Evolutionary conservation across 257 asterid species (phyloP).

Genomic region (Primulina tabacum): DNA sequence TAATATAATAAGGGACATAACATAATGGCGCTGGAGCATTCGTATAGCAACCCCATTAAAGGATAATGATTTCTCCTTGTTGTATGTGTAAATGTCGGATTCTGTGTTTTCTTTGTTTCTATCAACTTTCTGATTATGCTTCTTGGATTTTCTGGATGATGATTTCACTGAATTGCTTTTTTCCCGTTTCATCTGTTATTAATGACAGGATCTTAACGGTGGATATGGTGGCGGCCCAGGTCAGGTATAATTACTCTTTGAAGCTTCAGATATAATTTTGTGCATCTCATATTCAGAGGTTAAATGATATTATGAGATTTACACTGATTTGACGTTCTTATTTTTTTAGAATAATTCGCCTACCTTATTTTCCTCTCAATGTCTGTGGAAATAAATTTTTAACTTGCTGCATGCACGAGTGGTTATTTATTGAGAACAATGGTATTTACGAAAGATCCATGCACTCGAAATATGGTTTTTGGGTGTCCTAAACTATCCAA

Average conservation of each 20-base stretch:
- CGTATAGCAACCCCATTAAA: neutral
- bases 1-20: neutral
- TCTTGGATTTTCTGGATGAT: neutral
- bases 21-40: neutral
- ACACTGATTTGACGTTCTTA: neutral
- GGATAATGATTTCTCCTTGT: neutral
- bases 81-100: neutral
- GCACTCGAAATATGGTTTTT: neutral
- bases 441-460: constrained; percentile 2
- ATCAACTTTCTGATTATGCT: neutral
- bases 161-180: constrained; percentile 7
- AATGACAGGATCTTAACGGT: constrained; percentile 73
- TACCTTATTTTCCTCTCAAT: neutral
- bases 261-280: constrained; percentile 4
- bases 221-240: constrained; percentile 99
- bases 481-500: too few relatives aligned
- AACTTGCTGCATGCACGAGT: neutral
- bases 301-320: neutral
- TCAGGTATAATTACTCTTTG: constrained; percentile 52
- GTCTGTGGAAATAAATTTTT: neutral
- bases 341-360: neutral
- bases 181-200: constrained; percentile 21
- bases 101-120: too few relatives aligned
- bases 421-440: constrained; percentile 1
- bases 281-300: neutral